Base-by-base conservation (phyloP, 1,139 yeast species). In the Hyphopichia burtonii region DNA sequence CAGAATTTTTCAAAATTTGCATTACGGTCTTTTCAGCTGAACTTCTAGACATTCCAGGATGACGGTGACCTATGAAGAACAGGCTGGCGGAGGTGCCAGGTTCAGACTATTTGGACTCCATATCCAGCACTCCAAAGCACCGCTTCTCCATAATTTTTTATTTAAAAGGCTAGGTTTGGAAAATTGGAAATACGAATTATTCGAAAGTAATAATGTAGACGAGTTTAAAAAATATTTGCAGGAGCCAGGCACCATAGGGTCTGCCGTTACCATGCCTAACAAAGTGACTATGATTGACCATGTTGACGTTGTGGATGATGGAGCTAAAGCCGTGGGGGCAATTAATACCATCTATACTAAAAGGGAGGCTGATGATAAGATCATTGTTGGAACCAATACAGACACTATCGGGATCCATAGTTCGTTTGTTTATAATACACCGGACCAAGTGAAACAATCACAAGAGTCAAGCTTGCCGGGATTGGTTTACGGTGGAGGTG, bases 401-500 rank as follows among this genome's bases (percentile, higher is more conserved):
- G 67, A 62, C 42, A 61, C 64, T 4, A 43, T 59, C 17, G 67
- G 68, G 3, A 58, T 62, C 31, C 48, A 55, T 9, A 58, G 61
- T 42, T 45, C 67, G 4, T 59, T 62, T 36, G 25, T 51, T 18
- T 46, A 48, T n/a, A 54, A 57, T 33, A 43, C 49, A 23, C 40
- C 37, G 5, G 44, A 41, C 4, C 38, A 38, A 10, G 52, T 46
- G 15, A 41, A 41, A 20, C 38, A 34, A 37, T 22, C 41, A n/a
- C 19, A 25, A 17, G 41, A 32, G 3, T 25, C 33, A 4, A 23
- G 31, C 9, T 38, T 42, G 17, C 58, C 63, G 0, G 67, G 66
- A 4, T 46, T 63, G 42, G 65, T 63, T 1, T 63, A 61, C 41
- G 66, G 68, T 11, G 67, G 66, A 4, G 67, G 68, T 12, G 68